These are phyloP conservation scores for Paramecium primaurelia DNA, from an alignment of 73 alveolate species.

Conservation along the genomic window DNA sequence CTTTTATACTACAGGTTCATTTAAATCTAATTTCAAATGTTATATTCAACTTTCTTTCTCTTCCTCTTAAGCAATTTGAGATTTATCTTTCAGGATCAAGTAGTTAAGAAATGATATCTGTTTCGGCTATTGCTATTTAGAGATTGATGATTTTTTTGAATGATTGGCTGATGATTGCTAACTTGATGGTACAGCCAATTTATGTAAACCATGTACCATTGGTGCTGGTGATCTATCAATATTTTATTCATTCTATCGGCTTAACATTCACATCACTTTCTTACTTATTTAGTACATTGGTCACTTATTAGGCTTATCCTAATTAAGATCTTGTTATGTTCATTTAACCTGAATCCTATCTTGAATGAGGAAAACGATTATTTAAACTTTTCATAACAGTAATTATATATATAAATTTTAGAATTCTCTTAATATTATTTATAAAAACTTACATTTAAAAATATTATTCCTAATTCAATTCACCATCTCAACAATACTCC, in stretches of 20 bases:
- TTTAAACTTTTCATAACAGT: constrained; percentile 46
- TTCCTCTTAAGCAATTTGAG: background rate
- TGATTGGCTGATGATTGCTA: constrained; percentile 13
- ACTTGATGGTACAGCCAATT: background rate
- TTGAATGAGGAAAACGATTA: constrained; percentile 20
- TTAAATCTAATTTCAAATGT: background rate
- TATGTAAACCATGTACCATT: background rate
- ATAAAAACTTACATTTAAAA: background rate
- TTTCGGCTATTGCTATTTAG: background rate
- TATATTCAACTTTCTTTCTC: constrained; percentile 4
- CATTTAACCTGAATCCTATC: constrained; percentile 43
- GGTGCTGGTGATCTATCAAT: constrained; percentile 11
- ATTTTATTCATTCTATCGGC: background rate
- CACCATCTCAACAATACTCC: too few relatives aligned
- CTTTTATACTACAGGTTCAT: constrained; percentile 38
- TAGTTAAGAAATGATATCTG: constrained; percentile 14
- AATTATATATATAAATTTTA: constrained; percentile 31
- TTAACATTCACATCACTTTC: background rate
- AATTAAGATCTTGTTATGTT: background rate
- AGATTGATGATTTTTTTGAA: background rate
- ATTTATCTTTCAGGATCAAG: constrained; percentile 11
- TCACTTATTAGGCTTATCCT: background rate
- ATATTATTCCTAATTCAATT: background rate
- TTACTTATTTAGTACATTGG: background rate
- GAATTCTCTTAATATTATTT: background rate